Conservation (phyloP, 1,284 basidiomycete genomes). For the Ceratobasidium sp. region DNA sequence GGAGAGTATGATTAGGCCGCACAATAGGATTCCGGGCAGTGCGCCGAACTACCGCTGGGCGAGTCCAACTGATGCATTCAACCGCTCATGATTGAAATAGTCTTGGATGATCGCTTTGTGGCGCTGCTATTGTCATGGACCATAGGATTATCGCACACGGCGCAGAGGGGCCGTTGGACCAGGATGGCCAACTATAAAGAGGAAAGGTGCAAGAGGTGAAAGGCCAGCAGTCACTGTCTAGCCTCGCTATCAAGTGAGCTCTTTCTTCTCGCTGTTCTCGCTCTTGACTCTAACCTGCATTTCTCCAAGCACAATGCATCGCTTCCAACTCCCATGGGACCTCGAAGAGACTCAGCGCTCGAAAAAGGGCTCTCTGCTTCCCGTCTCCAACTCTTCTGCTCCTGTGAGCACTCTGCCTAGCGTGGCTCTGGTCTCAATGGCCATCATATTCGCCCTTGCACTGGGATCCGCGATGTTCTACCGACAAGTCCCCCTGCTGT, state of each 20-base stretch:
- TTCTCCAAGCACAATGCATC: slow-evolving; percentile 20
- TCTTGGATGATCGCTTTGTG: slow-evolving; percentile 16
- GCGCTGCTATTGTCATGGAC: slow-evolving; percentile 37
- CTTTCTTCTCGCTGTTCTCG: background rate
- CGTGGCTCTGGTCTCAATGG: background rate
- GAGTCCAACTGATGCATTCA: slow-evolving; percentile 4
- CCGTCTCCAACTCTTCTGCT: slow-evolving; percentile 14
- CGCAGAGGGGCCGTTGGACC: slow-evolving; percentile 8
- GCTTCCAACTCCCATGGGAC: slow-evolving; percentile 39
- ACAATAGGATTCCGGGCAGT: slow-evolving; percentile 19
- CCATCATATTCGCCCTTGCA: slow-evolving; percentile 17
- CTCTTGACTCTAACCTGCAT: background rate
- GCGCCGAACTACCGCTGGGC: background rate
- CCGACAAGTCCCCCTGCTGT: slow-evolving; percentile 13
- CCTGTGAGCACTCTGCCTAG: slow-evolving; percentile 6
- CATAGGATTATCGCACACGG: background rate
- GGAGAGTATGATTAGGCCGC: background rate
- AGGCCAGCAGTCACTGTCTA: background rate
- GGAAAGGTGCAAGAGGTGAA: background rate
- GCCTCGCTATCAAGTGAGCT: background rate
- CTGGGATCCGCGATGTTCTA: slow-evolving; percentile 14
- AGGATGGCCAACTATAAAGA: slow-evolving; percentile 9
- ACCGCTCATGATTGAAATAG: slow-evolving; percentile 22
- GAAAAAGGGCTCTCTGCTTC: slow-evolving; percentile 29
- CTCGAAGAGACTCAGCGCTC: slow-evolving; percentile 29